Evolutionary conservation across 352 stramenopile species (phyloP), one percentile per base, ranked within the genome.

Genomic region (Phytophthora tubulina): DNA sequence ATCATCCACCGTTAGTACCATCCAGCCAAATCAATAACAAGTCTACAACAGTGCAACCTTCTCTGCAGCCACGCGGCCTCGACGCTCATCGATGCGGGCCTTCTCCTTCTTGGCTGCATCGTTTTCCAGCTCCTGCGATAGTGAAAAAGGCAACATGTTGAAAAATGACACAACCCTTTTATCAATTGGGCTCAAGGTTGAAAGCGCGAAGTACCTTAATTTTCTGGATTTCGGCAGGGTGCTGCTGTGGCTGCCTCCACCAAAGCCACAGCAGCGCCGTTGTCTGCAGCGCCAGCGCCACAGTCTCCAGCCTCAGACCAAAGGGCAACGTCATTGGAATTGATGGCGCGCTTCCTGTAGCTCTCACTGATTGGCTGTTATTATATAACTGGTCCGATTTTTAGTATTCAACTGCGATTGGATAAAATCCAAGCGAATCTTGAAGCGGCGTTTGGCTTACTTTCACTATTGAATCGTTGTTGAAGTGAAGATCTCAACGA

Each of bases 41-140:
- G 3, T 41, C 2, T 10, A 48, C 8, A 36, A 17, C 14, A 44
- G 6, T 8, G 8, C 32, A 38, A 88, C 83, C 68, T 92, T 90
- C 31, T 96, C 89, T 33, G 89, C 86, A 31, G 84, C 75, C 3
- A 93, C 74, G 4, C 89, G 81, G 0, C 89, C 89, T 60, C 72
- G 73, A 13, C 87, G 82, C 65, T 96, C 89, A 35, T 89, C 77
- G 15, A 78, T 33, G 2, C 89, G 81, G 68, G 88, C 72, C 48
- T 79, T 64, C 50, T 93, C 85, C 54, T 86, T 89, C 52, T 80
- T 86, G 21, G 65, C 59, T 4, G 78, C 63, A 46, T 89, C 72
- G 1, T 54, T 44, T 48, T 88, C 62, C 41, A 91, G 52, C 13
- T 76, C 45, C 81, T 85, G 36, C 14, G 21, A 17, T 39, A 21